These are phyloP conservation scores for Vitellaria paradoxa DNA, from an alignment of 179 eudicot species.

Conservation along the genomic window DNA sequence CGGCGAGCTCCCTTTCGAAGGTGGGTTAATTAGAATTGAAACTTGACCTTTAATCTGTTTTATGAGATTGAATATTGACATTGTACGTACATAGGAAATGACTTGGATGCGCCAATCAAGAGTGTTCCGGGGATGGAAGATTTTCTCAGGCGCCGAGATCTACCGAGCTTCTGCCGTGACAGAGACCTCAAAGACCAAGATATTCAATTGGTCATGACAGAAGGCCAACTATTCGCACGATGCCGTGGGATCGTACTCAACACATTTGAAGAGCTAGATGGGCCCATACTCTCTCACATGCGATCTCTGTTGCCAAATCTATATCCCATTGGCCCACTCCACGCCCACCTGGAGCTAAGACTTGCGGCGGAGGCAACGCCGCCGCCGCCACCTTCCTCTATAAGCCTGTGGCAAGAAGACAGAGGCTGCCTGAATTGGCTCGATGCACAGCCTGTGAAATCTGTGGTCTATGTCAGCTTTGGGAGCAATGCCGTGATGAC, in stretches of 20 bases:
- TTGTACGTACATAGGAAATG: slow-evolving; percentile 8
- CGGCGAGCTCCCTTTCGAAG: slow-evolving; percentile 40
- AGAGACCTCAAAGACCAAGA: slow-evolving; percentile 16
- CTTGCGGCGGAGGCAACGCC: background rate
- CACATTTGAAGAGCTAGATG: slow-evolving; percentile 37
- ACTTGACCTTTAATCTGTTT: background rate
- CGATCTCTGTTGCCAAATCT: slow-evolving; percentile 31
- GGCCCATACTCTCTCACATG: slow-evolving; percentile 32
- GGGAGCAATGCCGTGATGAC: slow-evolving; percentile 32
- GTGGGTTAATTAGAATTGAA: slow-evolving; percentile 14
- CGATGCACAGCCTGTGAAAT: slow-evolving; percentile 33
- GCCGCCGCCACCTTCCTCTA: background rate
- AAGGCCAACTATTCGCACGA: slow-evolving; percentile 30
- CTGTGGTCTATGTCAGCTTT: slow-evolving; percentile 43
- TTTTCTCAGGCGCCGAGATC: slow-evolving; percentile 23
- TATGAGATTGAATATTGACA: too few relatives aligned
- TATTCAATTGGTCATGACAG: slow-evolving; percentile 24
- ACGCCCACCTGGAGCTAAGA: slow-evolving; percentile 22
- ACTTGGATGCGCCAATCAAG: slow-evolving; percentile 1
- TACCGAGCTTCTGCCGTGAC: slow-evolving; percentile 32
- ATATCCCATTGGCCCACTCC: slow-evolving; percentile 49
- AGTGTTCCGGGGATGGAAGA: slow-evolving; percentile 22
- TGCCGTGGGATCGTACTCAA: slow-evolving; percentile 42
- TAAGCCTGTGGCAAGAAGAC: slow-evolving; percentile 39
- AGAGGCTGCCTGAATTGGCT: slow-evolving; percentile 39